phyloP scores from a whole-genome alignment of 768 basidiomycete species.

The Kwoniella newhampshirensis region DNA sequence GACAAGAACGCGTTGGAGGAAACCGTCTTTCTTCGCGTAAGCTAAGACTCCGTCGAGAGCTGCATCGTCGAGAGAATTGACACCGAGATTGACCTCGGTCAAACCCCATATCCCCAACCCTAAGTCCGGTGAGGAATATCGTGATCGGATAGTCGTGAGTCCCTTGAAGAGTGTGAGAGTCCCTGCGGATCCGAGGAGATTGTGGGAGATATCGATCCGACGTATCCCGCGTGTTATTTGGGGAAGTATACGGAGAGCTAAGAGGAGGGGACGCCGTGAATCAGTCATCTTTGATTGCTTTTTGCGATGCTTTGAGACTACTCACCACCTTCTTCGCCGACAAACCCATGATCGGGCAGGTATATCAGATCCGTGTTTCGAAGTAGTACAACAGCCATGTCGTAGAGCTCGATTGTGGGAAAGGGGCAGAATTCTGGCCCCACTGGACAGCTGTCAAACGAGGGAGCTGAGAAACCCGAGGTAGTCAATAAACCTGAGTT shows the following conservation, averaged over 20 bases:
- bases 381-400: constrained; percentile 39
- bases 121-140: constrained; percentile 24
- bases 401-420: no score
- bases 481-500: no score
- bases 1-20: constrained; percentile 21
- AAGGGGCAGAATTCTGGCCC: no score
- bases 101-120: constrained; percentile 33
- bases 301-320: background rate
- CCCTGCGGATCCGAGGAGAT: constrained; percentile 37
- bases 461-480: no score
- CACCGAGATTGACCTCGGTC: constrained; percentile 39
- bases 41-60: constrained; percentile 29
- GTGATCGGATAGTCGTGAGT: constrained; percentile 25
- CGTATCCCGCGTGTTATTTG: constrained; percentile 36
- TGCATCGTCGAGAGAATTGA: constrained; percentile 33
- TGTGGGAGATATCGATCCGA: constrained; percentile 45
- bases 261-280: background rate
- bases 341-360: constrained; percentile 44
- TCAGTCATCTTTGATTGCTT: no score
- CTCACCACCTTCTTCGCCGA: constrained; percentile 45
- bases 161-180: constrained; percentile 33
- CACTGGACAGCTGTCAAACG: no score
- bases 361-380: constrained; percentile 38
- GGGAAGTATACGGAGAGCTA: constrained; percentile 37
- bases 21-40: constrained; percentile 46